A percentile compares a stretch with the other conserved stretches of the same genome.
Evolutionary conservation across 148 eudicot genomes (phyloP).

Genomic region (Nepenthes mirabilis): DNA sequence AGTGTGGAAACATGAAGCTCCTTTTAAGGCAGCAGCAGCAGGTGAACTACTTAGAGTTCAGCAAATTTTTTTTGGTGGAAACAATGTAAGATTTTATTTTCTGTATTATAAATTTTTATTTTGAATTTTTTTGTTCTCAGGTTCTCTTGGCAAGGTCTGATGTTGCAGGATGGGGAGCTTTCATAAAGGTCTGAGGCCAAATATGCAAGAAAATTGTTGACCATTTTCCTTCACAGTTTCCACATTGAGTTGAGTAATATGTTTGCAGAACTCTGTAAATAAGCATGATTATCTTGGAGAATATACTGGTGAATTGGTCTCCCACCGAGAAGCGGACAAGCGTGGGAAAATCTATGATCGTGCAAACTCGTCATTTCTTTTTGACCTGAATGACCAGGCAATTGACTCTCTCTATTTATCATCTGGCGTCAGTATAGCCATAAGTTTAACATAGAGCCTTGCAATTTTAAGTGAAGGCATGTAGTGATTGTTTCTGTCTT

Average conservation of each 20-base stretch:
- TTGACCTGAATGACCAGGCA: conserved; percentile 91
- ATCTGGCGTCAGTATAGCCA: background rate
- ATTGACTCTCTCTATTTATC: conserved; percentile 8
- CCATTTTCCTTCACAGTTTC: conserved; percentile 7
- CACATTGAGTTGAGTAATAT: conserved; percentile 8
- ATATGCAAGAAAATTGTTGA: background rate
- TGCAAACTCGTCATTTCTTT: conserved; percentile 82
- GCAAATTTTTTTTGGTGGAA: background rate
- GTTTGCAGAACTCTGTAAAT: conserved; percentile 55
- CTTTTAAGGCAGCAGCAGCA: conserved; percentile 77
- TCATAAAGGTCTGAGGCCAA: conserved; percentile 54
- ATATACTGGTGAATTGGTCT: conserved; percentile 76
- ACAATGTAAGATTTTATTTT: background rate
- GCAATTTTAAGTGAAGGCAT: background rate
- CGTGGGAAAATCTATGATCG: conserved; percentile 94
- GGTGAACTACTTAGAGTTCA: conserved; percentile 22
- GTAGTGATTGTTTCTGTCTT: background rate
- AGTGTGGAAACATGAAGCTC: conserved; percentile 90
- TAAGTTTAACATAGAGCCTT: no score
- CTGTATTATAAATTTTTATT: background rate
- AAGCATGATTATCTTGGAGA: conserved; percentile 86
- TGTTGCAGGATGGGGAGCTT: conserved; percentile 97
- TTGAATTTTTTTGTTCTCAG: conserved; percentile 20
- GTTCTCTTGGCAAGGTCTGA: conserved; percentile 76
- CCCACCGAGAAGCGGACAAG: conserved; percentile 89